These are phyloP conservation scores for Torulaspora delbrueckii DNA, from an alignment of 805 yeast species.

Conservation along the genomic window DNA sequence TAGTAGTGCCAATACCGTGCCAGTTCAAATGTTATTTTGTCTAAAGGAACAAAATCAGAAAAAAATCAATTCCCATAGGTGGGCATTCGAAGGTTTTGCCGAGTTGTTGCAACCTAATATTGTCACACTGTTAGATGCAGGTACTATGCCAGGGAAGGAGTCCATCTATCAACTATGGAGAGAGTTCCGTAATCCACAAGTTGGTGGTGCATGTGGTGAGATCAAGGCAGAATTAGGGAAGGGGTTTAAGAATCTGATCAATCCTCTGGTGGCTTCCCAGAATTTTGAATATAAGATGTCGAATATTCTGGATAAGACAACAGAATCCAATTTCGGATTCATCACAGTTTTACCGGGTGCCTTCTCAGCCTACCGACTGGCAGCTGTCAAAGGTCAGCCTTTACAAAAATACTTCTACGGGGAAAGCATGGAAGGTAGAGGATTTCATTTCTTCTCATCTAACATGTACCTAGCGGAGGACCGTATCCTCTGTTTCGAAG, in stretches of 20 bases:
- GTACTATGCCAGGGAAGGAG: conserved; percentile 83
- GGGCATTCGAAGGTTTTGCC: conserved; percentile 94
- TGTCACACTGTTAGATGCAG: conserved; percentile 84
- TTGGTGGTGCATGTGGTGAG: conserved; percentile 98
- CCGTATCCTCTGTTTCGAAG: conserved; percentile 88
- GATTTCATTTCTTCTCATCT: conserved; percentile 81
- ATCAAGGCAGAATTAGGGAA: conserved; percentile 80
- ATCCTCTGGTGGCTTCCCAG: conserved; percentile 93
- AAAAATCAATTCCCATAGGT: conserved; percentile 91
- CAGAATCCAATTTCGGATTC: conserved; percentile 92
- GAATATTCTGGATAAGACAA: conserved; percentile 90
- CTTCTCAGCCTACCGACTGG: conserved; percentile 86
- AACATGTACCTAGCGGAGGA: conserved; percentile 98
- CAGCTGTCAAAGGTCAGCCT: conserved; percentile 80
- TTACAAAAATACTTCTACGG: conserved; percentile 88
- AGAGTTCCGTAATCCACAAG: conserved; percentile 68
- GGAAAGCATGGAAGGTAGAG: conserved; percentile 63
- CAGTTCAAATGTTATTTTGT: conserved; percentile 85
- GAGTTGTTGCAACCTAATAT: conserved; percentile 77
- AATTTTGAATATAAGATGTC: conserved; percentile 96
- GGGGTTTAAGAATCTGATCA: conserved; percentile 49
- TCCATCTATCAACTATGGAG: conserved; percentile 89
- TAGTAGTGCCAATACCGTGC: conserved; percentile 50
- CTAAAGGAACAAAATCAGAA: conserved; percentile 83
- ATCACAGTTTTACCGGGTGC: conserved; percentile 96